Base-by-base conservation (phyloP, 1,139 yeast species). In the Kodamaea ohmeri region DNA sequence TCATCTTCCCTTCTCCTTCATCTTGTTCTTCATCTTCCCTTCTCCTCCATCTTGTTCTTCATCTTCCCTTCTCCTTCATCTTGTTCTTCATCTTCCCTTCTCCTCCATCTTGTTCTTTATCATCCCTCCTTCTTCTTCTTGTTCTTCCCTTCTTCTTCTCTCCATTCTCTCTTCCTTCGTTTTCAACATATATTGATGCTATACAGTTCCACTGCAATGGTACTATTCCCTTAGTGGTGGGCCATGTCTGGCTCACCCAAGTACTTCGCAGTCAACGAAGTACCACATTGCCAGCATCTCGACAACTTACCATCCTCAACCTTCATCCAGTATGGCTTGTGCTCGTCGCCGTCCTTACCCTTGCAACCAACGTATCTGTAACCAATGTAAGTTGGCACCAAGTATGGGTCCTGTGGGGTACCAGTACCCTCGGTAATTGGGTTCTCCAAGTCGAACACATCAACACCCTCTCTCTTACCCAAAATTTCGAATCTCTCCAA, bases 281-380 rank as follows among this genome's bases (percentile, higher is more conserved):
- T 83, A 66, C 99, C 99, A 68, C 97, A 92, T 67, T 90, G 97
- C 96, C 97, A 88, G 75, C 97, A 94, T 80, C 99, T 89, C 52
- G 87, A 87, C 50, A 83, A 83, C 68, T 85, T 73, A 41, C 79
- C 87, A 51, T 76, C 79, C 53, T 90, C 84, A 55, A 95, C 96
- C 70, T 83, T 83, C 73, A 92, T 78, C 97, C 98, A 92, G 81
- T 81, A 80, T 52, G 88, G 80, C 56, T 79, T 81, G 72, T 90
- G 97, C 52, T 89, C 96, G 45, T 92, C 95, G 58, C 94, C 95
- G 28, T 54, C 58, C 54, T 87, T 80, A 61, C 99, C 99, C 52
- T 95, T 85, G 74, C 98, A 92, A 46, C 97, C 99, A 56, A 94
- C 92, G 63, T 88, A 90, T 76, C 97, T 87, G 76, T 80, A 81